Conservation (phyloP, 306 rosid genomes). For the apple (Malus domestica) region ASM211411v1 NC_041793.1:32829001-32829500, state of each 20-base stretch:
- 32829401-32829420: conserved; percentile 85
- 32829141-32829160: conserved; percentile 43
- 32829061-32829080: conserved; percentile 9
- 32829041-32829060: conserved; percentile 14
- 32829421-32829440: conserved; percentile 77
- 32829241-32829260: conserved; percentile 84
- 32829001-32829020: conserved; percentile 88
- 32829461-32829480: conserved; percentile 88
- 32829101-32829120: conserved; percentile 1
- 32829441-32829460: conserved; percentile 91
- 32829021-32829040: conserved; percentile 82
- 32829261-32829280: conserved; percentile 61
- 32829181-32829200: conserved; percentile 64
- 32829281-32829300: conserved; percentile 77
- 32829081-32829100: neutral
- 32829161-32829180: conserved; percentile 74
- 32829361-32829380: conserved; percentile 88
- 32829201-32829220: conserved; percentile 87
- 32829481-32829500: conserved; percentile 79
- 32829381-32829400: conserved; percentile 85
- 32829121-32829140: neutral
- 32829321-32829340: conserved; percentile 89
- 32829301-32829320: conserved; percentile 76
- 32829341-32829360: conserved; percentile 96
- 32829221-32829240: conserved; percentile 81